These are phyloP conservation scores for Plectosphaerella sp. DNA, from an alignment of 2,329 filamentous ascomycete genomes.

Conservation along the genomic window DNA sequence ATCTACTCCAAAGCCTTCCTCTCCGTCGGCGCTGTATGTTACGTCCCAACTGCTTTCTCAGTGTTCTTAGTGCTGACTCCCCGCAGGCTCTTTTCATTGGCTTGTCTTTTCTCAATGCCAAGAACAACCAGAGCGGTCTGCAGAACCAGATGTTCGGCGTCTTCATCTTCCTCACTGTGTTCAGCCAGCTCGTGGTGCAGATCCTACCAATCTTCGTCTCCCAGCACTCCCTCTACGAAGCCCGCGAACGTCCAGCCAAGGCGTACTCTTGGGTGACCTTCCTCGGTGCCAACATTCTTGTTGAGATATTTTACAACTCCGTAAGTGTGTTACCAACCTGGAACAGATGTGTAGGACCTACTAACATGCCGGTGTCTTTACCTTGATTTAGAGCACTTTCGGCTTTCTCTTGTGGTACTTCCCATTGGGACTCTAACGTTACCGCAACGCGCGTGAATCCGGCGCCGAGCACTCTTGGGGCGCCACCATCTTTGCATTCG, in stretches of 20 bases:
- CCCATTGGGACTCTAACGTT: constrained; percentile 60
- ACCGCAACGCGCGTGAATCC: constrained; percentile 51
- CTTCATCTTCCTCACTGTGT: constrained; percentile 69
- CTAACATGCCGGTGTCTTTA: neutral
- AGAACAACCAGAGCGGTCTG: constrained; percentile 58
- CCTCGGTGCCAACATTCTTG: constrained; percentile 54
- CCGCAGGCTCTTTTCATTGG: constrained; percentile 59
- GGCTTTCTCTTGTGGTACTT: constrained; percentile 66
- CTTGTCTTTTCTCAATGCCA: constrained; percentile 60
- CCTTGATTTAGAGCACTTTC: constrained; percentile 32
- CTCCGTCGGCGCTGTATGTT: no score
- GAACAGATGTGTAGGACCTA: neutral
- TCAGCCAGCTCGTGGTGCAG: constrained; percentile 60
- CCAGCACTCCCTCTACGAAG: constrained; percentile 66
- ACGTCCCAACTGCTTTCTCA: no score
- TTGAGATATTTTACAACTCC: constrained; percentile 65
- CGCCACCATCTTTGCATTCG: constrained; percentile 58
- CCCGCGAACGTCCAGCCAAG: constrained; percentile 62
- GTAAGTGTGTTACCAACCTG: constrained; percentile 29
- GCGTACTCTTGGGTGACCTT: constrained; percentile 67
- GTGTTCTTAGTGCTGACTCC: neutral
- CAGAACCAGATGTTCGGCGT: constrained; percentile 70
- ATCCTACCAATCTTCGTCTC: constrained; percentile 68
- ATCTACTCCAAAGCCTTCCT: no score
- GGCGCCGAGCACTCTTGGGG: constrained; percentile 43